Conservation (phyloP, 179 eudicot genomes). For the Nepenthes alata region DNA sequence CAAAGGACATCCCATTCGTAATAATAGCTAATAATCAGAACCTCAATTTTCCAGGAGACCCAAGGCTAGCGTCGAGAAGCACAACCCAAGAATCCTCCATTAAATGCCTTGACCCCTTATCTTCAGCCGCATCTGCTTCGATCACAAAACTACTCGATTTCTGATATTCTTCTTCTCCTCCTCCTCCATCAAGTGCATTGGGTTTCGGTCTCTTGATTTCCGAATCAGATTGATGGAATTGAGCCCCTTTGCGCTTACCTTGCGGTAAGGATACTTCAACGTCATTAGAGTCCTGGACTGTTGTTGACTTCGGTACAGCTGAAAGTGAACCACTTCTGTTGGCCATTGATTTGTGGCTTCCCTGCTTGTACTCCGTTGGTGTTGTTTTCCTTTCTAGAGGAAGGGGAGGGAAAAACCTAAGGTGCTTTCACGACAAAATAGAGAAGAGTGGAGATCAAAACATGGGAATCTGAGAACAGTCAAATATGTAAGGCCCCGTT, state of each 20-base stretch:
- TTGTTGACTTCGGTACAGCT: too few relatives aligned
- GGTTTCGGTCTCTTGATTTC: slow-evolving; percentile 24
- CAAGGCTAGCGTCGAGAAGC: slow-evolving; percentile 28
- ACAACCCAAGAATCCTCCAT: slow-evolving; percentile 79
- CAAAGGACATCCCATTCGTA: too few relatives aligned
- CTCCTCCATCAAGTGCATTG: slow-evolving; percentile 1
- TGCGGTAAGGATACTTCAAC: slow-evolving; percentile 6
- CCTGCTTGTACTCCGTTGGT: too few relatives aligned
- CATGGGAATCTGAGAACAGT: too few relatives aligned
- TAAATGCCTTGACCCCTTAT: slow-evolving; percentile 56
- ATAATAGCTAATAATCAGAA: neutral
- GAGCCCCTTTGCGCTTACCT: slow-evolving; percentile 23
- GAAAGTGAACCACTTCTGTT: too few relatives aligned
- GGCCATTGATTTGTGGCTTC: too few relatives aligned
- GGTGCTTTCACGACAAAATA: too few relatives aligned
- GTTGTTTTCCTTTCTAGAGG: too few relatives aligned
- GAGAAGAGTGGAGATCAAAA: too few relatives aligned
- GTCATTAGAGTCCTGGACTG: neutral
- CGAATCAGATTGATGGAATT: slow-evolving; percentile 10
- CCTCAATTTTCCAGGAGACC: slow-evolving; percentile 43
- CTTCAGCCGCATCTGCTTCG: slow-evolving; percentile 63
- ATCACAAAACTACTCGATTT: slow-evolving; percentile 16
- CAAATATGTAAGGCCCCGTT: too few relatives aligned
- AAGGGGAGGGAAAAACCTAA: too few relatives aligned
- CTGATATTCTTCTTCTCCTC: neutral